Percentiles rank a stretch among this genome's conserved stretches.
phyloP scores from a whole-genome alignment of 1,284 basidiomycete species.

The Malassezia vespertilionis region DNA sequence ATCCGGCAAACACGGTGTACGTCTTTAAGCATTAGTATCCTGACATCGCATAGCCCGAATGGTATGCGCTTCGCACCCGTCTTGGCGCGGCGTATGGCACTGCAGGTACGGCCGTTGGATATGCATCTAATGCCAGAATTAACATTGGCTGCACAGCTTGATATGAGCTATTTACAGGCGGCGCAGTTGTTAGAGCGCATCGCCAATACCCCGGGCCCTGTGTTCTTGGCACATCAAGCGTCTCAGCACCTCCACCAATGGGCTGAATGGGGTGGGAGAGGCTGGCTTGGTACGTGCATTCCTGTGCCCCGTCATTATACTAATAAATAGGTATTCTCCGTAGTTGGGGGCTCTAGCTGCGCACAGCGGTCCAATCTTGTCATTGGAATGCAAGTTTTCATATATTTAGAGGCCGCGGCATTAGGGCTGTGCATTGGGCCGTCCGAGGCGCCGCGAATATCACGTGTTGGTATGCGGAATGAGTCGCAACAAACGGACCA shows the following conservation, averaged over 20 bases:
- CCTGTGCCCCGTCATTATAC: background rate
- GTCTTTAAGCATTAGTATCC: no score
- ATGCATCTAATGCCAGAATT: slow-evolving; percentile 1
- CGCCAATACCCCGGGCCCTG: slow-evolving; percentile 1
- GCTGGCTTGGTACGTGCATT: slow-evolving; percentile 15
- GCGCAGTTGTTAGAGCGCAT: background rate
- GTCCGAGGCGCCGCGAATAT: no score
- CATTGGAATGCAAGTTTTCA: no score
- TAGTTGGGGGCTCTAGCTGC: slow-evolving; percentile 3
- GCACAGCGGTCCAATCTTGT: background rate
- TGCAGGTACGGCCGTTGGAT: slow-evolving; percentile 6
- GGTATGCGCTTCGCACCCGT: slow-evolving; percentile 8
- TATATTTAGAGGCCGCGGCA: no score
- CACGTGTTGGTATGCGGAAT: no score
- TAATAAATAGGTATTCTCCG: slow-evolving; percentile 11
- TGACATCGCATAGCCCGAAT: slow-evolving; percentile 7
- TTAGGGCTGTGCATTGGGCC: no score
- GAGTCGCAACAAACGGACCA: no score
- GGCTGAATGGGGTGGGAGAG: slow-evolving; percentile 15
- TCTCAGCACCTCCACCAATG: background rate
- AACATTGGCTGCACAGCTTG: slow-evolving; percentile 2
- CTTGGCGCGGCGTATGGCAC: slow-evolving; percentile 11
- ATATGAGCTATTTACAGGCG: background rate
- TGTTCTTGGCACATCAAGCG: background rate
- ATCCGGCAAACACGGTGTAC: slow-evolving; percentile 1